phyloP scores from a whole-genome alignment of 257 asterid species.

The Lavandula angustifolia region DNA sequence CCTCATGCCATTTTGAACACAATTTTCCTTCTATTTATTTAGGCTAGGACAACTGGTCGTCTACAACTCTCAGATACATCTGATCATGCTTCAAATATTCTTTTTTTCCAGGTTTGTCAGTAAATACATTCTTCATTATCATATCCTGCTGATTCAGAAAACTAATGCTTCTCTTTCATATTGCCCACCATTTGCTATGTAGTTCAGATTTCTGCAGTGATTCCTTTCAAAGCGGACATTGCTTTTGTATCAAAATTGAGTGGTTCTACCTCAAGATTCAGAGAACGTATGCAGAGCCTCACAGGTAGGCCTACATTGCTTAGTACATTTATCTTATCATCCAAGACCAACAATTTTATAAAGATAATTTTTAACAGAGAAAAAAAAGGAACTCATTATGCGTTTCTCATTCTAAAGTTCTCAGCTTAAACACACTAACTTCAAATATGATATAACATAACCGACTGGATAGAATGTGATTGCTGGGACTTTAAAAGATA shows the following conservation, averaged over 20 bases:
- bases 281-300: constrained; percentile 63
- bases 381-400: too few species aligned
- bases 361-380: neutral
- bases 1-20: constrained; percentile 23
- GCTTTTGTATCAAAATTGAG: constrained; percentile 69
- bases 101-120: constrained; percentile 83
- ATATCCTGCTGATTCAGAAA: constrained; percentile 17
- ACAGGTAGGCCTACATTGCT: constrained; percentile 46
- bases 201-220: constrained; percentile 80
- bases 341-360: constrained; percentile 18
- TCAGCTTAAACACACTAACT: too few species aligned
- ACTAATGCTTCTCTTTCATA: constrained; percentile 27
- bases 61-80: constrained; percentile 88
- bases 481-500: neutral
- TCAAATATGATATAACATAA: neutral
- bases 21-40: constrained; percentile 27
- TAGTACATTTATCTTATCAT: constrained; percentile 8
- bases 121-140: constrained; percentile 20
- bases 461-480: neutral
- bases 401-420: too few species aligned
- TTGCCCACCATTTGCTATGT: constrained; percentile 27
- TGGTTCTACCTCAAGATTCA: constrained; percentile 49
- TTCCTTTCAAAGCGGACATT: constrained; percentile 75
- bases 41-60: constrained; percentile 71
- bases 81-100: constrained; percentile 71